These are phyloP conservation scores for Aspergillus tanneri DNA, from an alignment of 2,329 filamentous ascomycete species.

Conservation along the genomic window DNA sequence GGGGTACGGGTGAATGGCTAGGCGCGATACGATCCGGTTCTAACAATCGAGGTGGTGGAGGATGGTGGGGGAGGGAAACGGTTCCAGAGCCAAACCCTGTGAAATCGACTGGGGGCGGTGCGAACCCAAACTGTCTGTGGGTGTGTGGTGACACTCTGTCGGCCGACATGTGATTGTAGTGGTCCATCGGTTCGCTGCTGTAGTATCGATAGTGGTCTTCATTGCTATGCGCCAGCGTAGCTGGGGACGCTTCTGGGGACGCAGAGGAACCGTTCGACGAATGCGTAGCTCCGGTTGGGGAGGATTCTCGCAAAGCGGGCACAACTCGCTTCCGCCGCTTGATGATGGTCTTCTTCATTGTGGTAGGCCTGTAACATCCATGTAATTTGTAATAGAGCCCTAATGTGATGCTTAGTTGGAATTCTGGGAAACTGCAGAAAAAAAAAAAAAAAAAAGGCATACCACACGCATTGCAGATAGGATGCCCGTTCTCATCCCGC, in stretches of 20 bases:
- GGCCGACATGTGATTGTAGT: constrained; percentile 45
- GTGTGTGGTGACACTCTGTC: constrained; percentile 43
- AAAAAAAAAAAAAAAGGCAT: constrained; percentile 41
- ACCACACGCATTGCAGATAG: constrained; percentile 99
- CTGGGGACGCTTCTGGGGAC: constrained; percentile 42
- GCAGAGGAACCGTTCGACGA: constrained; percentile 45
- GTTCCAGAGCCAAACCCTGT: constrained; percentile 45
- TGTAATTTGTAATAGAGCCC: constrained; percentile 96
- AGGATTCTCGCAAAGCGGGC: constrained; percentile 62
- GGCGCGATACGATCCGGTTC: constrained; percentile 30
- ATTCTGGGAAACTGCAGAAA: no score
- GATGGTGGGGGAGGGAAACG: constrained; percentile 33
- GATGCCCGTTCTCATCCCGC: constrained; percentile 88
- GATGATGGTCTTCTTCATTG: constrained; percentile 99
- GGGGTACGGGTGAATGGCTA: constrained; percentile 28
- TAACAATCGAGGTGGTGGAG: constrained; percentile 31
- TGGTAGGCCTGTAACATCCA: constrained; percentile 84
- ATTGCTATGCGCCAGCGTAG: constrained; percentile 28
- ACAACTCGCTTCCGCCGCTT: constrained; percentile 94
- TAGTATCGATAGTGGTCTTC: constrained; percentile 38
- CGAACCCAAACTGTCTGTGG: constrained; percentile 34
- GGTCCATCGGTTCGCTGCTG: constrained; percentile 37
- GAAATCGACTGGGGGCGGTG: constrained; percentile 52
- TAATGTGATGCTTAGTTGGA: no score
- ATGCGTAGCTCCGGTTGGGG: constrained; percentile 41